Base-by-base conservation (phyloP, 768 basidiomycete species). In the Tylopilus subfusipes region DNA sequence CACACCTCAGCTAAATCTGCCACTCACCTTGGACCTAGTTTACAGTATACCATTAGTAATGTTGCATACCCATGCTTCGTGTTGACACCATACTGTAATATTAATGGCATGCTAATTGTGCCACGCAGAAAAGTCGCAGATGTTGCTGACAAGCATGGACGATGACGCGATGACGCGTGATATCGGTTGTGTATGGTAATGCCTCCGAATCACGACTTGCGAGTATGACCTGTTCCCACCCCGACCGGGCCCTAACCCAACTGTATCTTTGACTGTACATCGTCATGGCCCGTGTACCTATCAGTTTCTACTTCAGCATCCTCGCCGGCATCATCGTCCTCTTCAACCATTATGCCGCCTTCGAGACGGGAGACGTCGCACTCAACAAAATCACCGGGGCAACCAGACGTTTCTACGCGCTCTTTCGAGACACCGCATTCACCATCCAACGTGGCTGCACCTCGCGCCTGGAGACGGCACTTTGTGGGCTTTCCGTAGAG, bases 341-440 rank as follows among this genome's bases (percentile, higher is more conserved):
- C 29, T 65, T 66, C 19, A 44, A 57, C 34, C 58, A 61, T 19
- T 59, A 19, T 33, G 57, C 52, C 9, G 38, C 64, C 27, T 49
- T 52, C 5, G 54, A 63, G 49, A 60, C 63, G 19, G 58, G 60
- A 4, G 54, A 63, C 31, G 13, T 52, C 3, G 61, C 55, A 5
- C 55, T 63, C 42, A 63, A 63, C 53, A 65, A 63, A 29, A 31
- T 65, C 36, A 58, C 61, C 0, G 56, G 61, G 5, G 61, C 64
- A 21, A 38, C 52, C 27, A 52, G 33, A n/a, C 58, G 57, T 30
- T 61, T 65, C 50, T 63, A 51, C 19, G 19, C 24, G 7, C 39
- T 63, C 36, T 58, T 65, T 18, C 50, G n/a, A 27, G 49, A 60
- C 22, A 29, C 47, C 16, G 34, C 24, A 14, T 12, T 31, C 27